Conservation (phyloP, 768 basidiomycete genomes). For the Mycena leptocephala region DNA sequence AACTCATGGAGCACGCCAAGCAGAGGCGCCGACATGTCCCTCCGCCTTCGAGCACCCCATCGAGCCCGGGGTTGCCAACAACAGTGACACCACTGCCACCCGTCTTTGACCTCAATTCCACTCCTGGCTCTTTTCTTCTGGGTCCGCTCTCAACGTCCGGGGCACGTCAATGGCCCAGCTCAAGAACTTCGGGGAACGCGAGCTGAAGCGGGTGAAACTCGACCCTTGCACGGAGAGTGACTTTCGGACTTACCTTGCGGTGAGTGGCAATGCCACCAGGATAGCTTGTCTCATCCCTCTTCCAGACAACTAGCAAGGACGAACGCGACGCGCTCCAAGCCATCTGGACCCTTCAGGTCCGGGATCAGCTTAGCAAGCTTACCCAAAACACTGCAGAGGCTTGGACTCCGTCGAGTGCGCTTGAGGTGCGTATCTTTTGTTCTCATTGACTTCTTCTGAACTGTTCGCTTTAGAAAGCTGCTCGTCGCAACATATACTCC, state of each 20-base stretch:
- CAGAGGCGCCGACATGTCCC: neutral
- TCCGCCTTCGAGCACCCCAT: neutral
- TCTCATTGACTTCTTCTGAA: neutral
- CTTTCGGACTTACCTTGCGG: slow-evolving; percentile 12
- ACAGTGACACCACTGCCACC: neutral
- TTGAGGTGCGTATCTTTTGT: slow-evolving; percentile 12
- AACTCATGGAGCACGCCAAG: neutral
- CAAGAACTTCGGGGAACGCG: slow-evolving; percentile 23
- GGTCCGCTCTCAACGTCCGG: neutral
- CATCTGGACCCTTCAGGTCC: slow-evolving; percentile 11
- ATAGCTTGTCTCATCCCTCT: neutral
- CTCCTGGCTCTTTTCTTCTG: neutral
- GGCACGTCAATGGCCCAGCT: slow-evolving; percentile 14
- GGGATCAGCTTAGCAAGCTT: slow-evolving; percentile 10
- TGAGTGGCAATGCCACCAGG: neutral
- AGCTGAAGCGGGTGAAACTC: slow-evolving; percentile 17
- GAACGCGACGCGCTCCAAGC: slow-evolving; percentile 4
- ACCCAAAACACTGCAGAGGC: slow-evolving; percentile 4
- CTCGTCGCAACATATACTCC: slow-evolving; percentile 12
- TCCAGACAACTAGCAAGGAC: slow-evolving; percentile 7
- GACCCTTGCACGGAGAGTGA: neutral
- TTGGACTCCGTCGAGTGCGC: slow-evolving; percentile 4
- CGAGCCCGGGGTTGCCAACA: neutral
- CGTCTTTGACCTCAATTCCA: neutral
- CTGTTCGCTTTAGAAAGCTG: neutral